Base-by-base conservation (phyloP, 129 eudicot genomes). In the Ambrosia artemisiifolia region DNA sequence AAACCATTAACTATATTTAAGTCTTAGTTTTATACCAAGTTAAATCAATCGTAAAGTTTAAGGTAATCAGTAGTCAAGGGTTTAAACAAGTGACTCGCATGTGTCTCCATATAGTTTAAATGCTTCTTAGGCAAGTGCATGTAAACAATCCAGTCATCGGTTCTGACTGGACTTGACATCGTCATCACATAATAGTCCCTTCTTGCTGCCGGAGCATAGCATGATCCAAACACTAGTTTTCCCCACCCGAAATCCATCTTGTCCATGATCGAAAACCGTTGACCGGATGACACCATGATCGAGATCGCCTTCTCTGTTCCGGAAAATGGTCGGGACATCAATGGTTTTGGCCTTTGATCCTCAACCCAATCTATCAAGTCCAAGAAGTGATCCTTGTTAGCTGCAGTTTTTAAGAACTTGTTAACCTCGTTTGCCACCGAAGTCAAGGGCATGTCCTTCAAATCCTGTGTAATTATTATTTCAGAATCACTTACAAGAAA, bases 291-390 rank as follows among this genome's bases (percentile, higher is more conserved):
- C 18, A 88, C 84, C 51, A 88, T 81, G 18, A 88, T 57, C 2
- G 85, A 83, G 16, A 80, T 70, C 0, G 77, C 77, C 59, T 53
- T 81, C 11, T 75, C 65, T 0, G 40, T 64, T 19, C 46, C 63
- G 0, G 79, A 34, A 24, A 75, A 75, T 6, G 79, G 42, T 4
- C 56, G 38, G 13, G 95, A 59, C 53, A 85, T 60, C 11, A 73
- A 65, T 2, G 79, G 77, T 63, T 73, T 71, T 16, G 88, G 91
- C 8, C 91, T 77, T 54, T 81, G 88, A 70, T 79, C 88, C 80
- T 88, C 95, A 32, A 88, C 95, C 88, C 81, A 88, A 47, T 88
- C 91, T n/a, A 88, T 77, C 36, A 88, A 72, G n/a, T 81, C 85
- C 51, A 83, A 32, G 65, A 88, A 88, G 69, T 88, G 95, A 38